Conservation (phyloP, 331 rosid species). For the Saraca asoca region DNA sequence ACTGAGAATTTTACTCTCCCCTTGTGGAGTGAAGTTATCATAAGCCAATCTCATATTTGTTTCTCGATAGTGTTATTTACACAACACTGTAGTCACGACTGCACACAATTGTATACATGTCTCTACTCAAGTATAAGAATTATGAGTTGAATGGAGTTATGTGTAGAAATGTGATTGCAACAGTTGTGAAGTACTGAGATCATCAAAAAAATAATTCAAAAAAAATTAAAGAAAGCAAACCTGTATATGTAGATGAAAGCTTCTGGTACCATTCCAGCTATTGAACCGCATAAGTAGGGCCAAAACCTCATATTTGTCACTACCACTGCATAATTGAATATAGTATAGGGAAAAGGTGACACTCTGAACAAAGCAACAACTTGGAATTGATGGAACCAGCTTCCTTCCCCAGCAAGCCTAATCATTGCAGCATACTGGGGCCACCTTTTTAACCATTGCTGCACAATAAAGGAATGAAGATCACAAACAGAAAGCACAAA, state of each 20-base stretch:
- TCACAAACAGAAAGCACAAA: constrained; percentile 17
- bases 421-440: constrained; percentile 87
- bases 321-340: constrained; percentile 91
- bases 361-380: constrained; percentile 87
- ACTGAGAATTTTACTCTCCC: no score
- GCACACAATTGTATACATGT: no score
- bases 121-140: no score
- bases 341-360: constrained; percentile 98
- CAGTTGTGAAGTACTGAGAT: no score
- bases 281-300: constrained; percentile 93
- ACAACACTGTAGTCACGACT: no score
- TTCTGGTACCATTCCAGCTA: constrained; percentile 98
- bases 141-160: no score
- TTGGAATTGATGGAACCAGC: constrained; percentile 87
- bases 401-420: constrained; percentile 94
- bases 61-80: no score
- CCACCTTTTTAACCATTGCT: constrained; percentile 96
- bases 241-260: constrained; percentile 94
- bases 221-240: constrained; percentile 40
- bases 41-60: no score
- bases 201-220: no score
- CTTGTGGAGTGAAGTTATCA: no score
- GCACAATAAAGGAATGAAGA: constrained; percentile 34
- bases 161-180: no score
- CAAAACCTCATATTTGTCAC: constrained; percentile 93